Evolutionary conservation across 306 rosid genomes (phyloP), one percentile per base, ranked within the genome.

Genomic region (Vicia villosa): DNA sequence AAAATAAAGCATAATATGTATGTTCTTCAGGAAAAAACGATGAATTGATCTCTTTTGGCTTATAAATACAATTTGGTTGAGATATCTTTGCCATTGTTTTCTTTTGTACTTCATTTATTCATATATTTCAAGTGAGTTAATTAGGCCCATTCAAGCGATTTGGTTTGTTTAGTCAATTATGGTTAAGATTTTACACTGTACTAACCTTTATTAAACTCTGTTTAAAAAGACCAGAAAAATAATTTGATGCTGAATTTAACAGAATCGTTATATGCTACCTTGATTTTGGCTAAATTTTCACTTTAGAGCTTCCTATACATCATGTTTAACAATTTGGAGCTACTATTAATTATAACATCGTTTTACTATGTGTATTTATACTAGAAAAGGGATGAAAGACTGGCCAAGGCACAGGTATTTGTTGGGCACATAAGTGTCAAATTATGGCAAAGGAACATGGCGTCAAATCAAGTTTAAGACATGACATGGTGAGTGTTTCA

Each of bases 361-460:
- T 11, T 55, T 21, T 34, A 13, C 17, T 4, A 7, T 55, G 62
- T 55, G 62, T 55, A 55, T 6, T 24, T 55, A 26, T 26, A 3
- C 62, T 13, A 26, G 38, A 22, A 52, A 65, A 56, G 8, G 47
- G 28, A 24, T 37, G 26, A 50, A 59, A 36, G 70, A 3, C 3
- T 14, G 42, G 63, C 52, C 47, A 49, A 49, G 50, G 30, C 61
- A 72, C 10, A 72, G 7, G 28, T 57, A 62, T 10, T 72, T 34
- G 30, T 72, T 61, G 47, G 73, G 60, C 22, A 55, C 41, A 54
- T 17, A 64, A 42, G 37, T 49, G 20, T 66, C 72, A 65, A 50
- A 19, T 16, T 13, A 50, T 12, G 26, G 60, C 32, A 75, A 34
- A 57, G 42, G 68, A 66, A 66, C 59, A 58, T 32, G 73, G 54